Conservation (phyloP, 2,329 filamentous ascomycete genomes). For the Cercospora zeae-maydis region DNA sequence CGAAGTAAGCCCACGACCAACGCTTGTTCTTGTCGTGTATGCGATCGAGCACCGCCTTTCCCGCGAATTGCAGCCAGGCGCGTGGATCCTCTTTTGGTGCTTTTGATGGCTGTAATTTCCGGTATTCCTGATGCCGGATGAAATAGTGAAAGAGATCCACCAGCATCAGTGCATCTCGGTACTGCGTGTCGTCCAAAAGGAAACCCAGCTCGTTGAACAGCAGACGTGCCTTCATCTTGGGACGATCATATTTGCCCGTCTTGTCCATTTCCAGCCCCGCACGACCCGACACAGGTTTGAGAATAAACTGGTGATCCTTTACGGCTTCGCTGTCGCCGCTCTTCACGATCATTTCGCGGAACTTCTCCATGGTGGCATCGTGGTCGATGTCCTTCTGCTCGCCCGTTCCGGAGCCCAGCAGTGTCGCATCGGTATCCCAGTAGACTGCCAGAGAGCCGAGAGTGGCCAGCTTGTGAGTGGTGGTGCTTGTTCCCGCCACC, state of each 20-base stretch:
- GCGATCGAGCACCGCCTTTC: conserved; percentile 81
- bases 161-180: conserved; percentile 95
- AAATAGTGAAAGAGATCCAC: conserved; percentile 98
- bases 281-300: conserved; percentile 92
- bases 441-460: conserved; percentile 88
- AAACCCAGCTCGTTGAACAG: conserved; percentile 97
- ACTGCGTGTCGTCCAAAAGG: conserved; percentile 96
- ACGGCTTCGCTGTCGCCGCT: conserved; percentile 54
- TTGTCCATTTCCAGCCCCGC: conserved; percentile 96
- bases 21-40: conserved; percentile 90
- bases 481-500: conserved; percentile 77
- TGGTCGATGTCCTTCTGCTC: conserved; percentile 65
- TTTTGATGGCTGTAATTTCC: conserved; percentile 82
- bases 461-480: conserved; percentile 90
- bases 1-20: conserved; percentile 97
- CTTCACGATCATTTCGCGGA: conserved; percentile 76
- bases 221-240: conserved; percentile 85
- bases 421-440: conserved; percentile 90
- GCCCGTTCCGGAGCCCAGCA: conserved; percentile 79
- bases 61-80: conserved; percentile 91
- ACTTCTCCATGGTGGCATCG: conserved; percentile 70
- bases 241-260: conserved; percentile 70
- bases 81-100: conserved; percentile 82
- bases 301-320: conserved; percentile 78
- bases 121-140: conserved; percentile 95